Base-by-base conservation (phyloP, 768 basidiomycete species). In the Clitopilus hobsonii region DNA sequence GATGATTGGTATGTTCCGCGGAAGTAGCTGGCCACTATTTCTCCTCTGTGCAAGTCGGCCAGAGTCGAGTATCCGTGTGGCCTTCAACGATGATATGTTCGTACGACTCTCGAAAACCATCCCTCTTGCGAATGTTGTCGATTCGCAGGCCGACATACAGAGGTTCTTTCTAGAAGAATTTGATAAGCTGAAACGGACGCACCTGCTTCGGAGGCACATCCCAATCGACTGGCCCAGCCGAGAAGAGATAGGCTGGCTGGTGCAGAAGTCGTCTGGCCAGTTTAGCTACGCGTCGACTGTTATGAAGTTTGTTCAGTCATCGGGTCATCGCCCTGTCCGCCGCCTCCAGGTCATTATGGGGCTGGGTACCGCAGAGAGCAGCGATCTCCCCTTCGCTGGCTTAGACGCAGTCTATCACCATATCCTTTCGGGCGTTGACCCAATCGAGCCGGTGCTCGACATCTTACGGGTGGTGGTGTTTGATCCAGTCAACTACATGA, bases 231-330 rank as follows among this genome's bases (percentile, higher is more conserved):
- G 41, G 41, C 41, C 41, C n/a, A 10, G n/a, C 4, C n/a, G 22
- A 4, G 6, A 45, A 3, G 22, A 10, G n/a, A 20, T 23, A 18
- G 41, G 22, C n/a, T 45, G 41, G 41, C 41, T 45, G n/a, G 18
- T 45, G n/a, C 5, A 16, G 22, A 45, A 28, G 28, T 14, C 20
- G 22, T 45, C 23, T 29, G 30, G 53, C 32, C 36, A 55, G 38
- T 50, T 54, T 20, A 45, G 53, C 47, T 41, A 50, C 27, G 49
- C 54, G n/a, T 29, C 53, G 18, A 51, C 50, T 14, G 57, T 51
- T 6, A 27, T 55, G 32, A 23, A 45, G 7, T 58, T 36, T 18
- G 38, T 58, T 3, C 7, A 36, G 23, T 50, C 54, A 1, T 20
- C 38, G 14, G 23, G 45, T 22, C 23, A 54, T 41, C 20, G 26